Percentiles rank a stretch among this genome's conserved stretches.
Conservation (phyloP, 768 basidiomycete species). For the Holtermanniella nyarrowii region DNA sequence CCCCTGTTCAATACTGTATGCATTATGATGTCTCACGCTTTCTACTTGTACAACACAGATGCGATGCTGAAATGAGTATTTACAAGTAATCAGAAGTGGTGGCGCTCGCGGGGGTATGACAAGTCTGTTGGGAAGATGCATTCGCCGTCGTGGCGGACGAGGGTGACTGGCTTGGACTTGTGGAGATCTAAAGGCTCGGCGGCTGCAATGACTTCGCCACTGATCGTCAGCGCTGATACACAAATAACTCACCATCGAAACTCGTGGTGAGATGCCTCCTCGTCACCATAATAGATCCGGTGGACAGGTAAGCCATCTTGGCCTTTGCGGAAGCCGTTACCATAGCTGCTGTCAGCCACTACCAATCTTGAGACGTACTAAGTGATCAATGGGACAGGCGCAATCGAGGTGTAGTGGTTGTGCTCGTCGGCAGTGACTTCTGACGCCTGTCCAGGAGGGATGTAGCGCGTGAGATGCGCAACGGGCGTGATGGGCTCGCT, state of each 20-base stretch:
- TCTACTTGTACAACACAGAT: background rate
- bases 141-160: slow-evolving; percentile 31
- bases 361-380: slow-evolving; percentile 18
- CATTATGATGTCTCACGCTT: background rate
- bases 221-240: slow-evolving; percentile 1
- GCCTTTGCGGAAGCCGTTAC: slow-evolving; percentile 18
- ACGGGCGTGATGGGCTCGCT: slow-evolving; percentile 27
- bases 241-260: slow-evolving; percentile 25
- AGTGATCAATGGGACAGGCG: slow-evolving; percentile 21
- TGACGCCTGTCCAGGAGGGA: slow-evolving; percentile 14
- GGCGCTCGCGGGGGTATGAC: slow-evolving; percentile 7
- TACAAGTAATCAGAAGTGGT: background rate
- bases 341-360: slow-evolving; percentile 18
- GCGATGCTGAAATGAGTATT: too few species aligned
- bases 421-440: slow-evolving; percentile 8
- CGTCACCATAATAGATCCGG: slow-evolving; percentile 26
- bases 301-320: slow-evolving; percentile 13
- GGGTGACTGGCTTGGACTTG: slow-evolving; percentile 14
- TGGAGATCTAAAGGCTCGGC: slow-evolving; percentile 4
- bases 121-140: slow-evolving; percentile 27
- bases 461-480: slow-evolving; percentile 14
- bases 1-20: background rate
- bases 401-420: slow-evolving; percentile 20
- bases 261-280: slow-evolving; percentile 26
- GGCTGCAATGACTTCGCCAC: slow-evolving; percentile 21